Conservation (phyloP, 2,329 filamentous ascomycete species). For the Alternaria solani region DNA sequence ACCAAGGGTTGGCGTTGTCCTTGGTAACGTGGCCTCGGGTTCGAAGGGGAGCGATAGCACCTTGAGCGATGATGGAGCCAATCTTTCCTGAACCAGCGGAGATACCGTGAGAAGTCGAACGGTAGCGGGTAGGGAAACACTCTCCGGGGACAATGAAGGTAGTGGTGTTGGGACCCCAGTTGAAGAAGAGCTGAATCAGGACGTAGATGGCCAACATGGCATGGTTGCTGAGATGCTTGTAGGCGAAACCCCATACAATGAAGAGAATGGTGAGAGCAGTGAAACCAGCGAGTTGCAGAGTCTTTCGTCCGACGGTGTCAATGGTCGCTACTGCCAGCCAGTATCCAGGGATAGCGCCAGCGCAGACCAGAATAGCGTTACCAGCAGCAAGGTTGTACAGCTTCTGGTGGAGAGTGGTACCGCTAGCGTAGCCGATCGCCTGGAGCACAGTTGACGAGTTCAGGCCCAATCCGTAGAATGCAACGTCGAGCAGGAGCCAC, state of each 20-base stretch:
- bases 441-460: constrained; percentile 77
- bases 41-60: constrained; percentile 57
- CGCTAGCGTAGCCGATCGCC: constrained; percentile 72
- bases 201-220: constrained; percentile 58
- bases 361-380: constrained; percentile 79
- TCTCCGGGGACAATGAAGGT: constrained; percentile 62
- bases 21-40: constrained; percentile 59
- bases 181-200: constrained; percentile 61
- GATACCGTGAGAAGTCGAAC: constrained; percentile 60
- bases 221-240: constrained; percentile 45
- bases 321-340: constrained; percentile 67
- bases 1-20: constrained; percentile 64
- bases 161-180: constrained; percentile 59
- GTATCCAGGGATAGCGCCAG: constrained; percentile 81
- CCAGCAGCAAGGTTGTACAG: constrained; percentile 79
- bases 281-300: constrained; percentile 47
- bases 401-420: constrained; percentile 71
- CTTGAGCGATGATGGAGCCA: constrained; percentile 60
- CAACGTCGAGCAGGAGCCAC: constrained; percentile 71
- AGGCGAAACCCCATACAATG: constrained; percentile 47
- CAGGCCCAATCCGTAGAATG: constrained; percentile 67
- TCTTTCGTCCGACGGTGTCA: constrained; percentile 70
- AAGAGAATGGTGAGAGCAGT: constrained; percentile 46
- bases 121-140: constrained; percentile 60
- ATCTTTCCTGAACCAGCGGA: constrained; percentile 59